phyloP scores from a whole-genome alignment of 1,284 basidiomycete genomes.

The Melampsora abietis-canadensis region DNA sequence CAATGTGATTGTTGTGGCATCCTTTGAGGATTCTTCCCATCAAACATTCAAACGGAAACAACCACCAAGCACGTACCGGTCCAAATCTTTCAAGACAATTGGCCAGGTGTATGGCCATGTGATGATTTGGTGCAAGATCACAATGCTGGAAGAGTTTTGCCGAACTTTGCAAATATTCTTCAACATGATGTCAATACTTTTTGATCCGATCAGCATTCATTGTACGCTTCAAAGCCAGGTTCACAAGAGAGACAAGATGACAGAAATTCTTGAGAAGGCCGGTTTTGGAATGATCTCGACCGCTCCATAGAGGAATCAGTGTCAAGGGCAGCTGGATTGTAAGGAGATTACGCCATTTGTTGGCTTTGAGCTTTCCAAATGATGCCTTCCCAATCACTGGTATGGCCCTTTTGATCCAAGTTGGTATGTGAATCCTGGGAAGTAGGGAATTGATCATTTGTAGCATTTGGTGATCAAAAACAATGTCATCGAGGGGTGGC shows the following conservation, averaged over 20 bases:
- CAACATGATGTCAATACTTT: constrained; percentile 23
- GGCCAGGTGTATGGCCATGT: constrained; percentile 34
- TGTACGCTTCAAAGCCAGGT: constrained; percentile 14
- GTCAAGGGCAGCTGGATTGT: no score
- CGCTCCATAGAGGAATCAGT: no score
- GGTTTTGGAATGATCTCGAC: no score
- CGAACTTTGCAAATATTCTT: constrained; percentile 21
- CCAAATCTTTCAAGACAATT: constrained; percentile 37
- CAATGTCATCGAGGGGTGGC: not conserved
- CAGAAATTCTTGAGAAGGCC: no score
- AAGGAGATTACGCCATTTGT: no score
- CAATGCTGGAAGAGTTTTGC: constrained; percentile 18
- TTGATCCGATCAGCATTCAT: constrained; percentile 1
- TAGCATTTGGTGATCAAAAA: constrained; percentile 5
- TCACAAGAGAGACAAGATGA: constrained; percentile 33
- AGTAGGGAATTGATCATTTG: constrained; percentile 12
- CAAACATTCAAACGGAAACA: constrained; percentile 31
- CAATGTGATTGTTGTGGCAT: constrained; percentile 25
- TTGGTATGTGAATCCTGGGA: constrained; percentile 14
- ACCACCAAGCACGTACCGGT: constrained; percentile 31
- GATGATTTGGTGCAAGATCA: constrained; percentile 32
- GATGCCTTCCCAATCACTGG: no score
- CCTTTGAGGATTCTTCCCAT: constrained; percentile 35
- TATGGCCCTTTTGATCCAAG: constrained; percentile 14
- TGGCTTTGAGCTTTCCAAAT: no score